Evolutionary conservation across 768 basidiomycete species (phyloP).

Genomic region (Polyporus arcularius): DNA sequence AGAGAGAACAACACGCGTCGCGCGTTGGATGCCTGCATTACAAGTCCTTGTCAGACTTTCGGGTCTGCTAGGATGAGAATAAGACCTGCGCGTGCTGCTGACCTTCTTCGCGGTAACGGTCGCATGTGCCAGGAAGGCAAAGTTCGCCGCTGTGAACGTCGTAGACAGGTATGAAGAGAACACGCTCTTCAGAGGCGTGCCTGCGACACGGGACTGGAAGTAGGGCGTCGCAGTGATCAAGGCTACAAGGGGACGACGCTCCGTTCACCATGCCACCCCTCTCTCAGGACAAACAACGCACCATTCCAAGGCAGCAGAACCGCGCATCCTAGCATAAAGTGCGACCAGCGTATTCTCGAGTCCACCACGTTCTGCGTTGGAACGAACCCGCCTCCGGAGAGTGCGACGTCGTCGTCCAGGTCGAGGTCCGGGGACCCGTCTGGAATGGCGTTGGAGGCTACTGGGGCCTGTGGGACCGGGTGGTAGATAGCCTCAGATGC

Average conservation of each 20-base stretch:
- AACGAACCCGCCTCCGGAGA: background rate
- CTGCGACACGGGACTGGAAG: constrained; percentile 69
- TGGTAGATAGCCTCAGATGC: constrained; percentile 36
- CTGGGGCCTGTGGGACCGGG: constrained; percentile 42
- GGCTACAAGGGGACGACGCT: constrained; percentile 43
- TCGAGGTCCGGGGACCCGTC: constrained; percentile 22
- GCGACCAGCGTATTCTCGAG: constrained; percentile 56
- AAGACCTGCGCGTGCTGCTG: constrained; percentile 24
- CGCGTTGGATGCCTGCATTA: constrained; percentile 57
- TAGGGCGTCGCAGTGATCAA: constrained; percentile 86
- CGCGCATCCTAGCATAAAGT: constrained; percentile 76
- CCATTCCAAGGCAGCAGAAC: constrained; percentile 91
- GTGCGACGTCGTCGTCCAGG: constrained; percentile 9
- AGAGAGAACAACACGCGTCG: constrained; percentile 55
- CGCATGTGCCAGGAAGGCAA: constrained; percentile 73
- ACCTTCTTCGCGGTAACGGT: constrained; percentile 71
- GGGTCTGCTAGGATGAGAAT: background rate
- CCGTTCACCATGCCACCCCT: background rate
- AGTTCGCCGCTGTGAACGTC: constrained; percentile 59
- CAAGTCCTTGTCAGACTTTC: background rate
- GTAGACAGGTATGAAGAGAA: constrained; percentile 49
- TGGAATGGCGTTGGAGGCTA: constrained; percentile 31
- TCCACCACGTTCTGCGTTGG: constrained; percentile 26
- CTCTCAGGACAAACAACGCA: constrained; percentile 31
- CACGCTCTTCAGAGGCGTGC: constrained; percentile 53